Evolutionary conservation across 495 filamentous ascomycete genomes (phyloP).

Genomic region (Penicillium pancosmium): DNA sequence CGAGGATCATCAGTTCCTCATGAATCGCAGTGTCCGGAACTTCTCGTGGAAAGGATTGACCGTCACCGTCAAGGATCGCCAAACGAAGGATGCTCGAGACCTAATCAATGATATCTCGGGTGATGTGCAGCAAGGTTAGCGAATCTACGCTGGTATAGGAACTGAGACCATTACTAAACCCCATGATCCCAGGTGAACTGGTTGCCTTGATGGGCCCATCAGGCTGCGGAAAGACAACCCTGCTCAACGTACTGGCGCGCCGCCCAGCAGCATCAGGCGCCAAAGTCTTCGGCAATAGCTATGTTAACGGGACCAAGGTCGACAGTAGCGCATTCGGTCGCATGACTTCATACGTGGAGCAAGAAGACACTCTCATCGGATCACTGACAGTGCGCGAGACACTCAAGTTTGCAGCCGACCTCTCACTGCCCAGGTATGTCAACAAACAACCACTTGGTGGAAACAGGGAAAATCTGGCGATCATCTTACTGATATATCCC

Average conservation of each 20-base stretch:
- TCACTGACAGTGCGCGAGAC: constrained; percentile 78
- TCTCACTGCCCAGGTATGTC: constrained; percentile 58
- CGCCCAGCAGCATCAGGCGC: constrained; percentile 51
- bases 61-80: constrained; percentile 69
- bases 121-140: constrained; percentile 33
- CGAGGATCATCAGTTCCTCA: constrained; percentile 33
- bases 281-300: constrained; percentile 49
- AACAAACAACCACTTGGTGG: background rate
- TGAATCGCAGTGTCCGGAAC: constrained; percentile 42
- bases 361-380: constrained; percentile 81
- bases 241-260: constrained; percentile 73
- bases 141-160: background rate
- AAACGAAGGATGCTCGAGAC: constrained; percentile 57
- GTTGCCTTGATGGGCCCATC: constrained; percentile 77
- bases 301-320: constrained; percentile 58
- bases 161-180: background rate
- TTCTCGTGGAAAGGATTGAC: constrained; percentile 65
- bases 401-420: constrained; percentile 65
- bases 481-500: constrained; percentile 1
- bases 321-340: constrained; percentile 37
- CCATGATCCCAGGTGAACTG: constrained; percentile 58
- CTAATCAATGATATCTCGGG: constrained; percentile 40
- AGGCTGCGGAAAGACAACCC: constrained; percentile 76
- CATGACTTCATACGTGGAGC: constrained; percentile 76
- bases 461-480: background rate